A percentile compares a stretch with the other conserved stretches of the same genome.
Evolutionary conservation across 129 eudicot genomes (phyloP).

Genomic region (Sambucus nigra): DNA sequence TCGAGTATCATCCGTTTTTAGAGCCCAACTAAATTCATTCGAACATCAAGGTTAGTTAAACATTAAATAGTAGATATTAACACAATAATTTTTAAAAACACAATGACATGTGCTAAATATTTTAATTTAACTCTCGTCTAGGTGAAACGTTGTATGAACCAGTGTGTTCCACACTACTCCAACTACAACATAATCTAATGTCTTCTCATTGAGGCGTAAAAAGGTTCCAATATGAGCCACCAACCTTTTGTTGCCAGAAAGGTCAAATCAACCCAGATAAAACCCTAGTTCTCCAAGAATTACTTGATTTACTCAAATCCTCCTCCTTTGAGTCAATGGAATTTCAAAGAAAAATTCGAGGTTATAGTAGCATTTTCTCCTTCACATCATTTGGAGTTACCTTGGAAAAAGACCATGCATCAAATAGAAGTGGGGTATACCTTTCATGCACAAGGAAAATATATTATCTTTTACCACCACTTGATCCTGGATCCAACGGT

Average conservation of each 20-base stretch:
- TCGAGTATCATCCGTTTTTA: too few relatives aligned
- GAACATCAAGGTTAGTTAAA: too few relatives aligned
- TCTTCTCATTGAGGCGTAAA: not conserved
- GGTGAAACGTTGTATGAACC: too few relatives aligned
- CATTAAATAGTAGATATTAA: too few relatives aligned
- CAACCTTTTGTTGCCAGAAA: not conserved
- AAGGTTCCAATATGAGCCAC: not conserved
- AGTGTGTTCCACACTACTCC: too few relatives aligned
- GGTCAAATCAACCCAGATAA: not conserved
- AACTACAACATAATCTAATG: too few relatives aligned
- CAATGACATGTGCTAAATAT: too few relatives aligned
- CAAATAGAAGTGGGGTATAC: not conserved
- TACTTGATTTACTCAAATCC: not conserved
- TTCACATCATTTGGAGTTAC: conserved; percentile 3
- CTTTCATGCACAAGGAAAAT: not conserved
- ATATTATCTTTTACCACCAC: not conserved
- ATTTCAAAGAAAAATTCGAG: not conserved
- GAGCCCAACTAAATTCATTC: too few relatives aligned
- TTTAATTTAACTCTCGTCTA: too few relatives aligned
- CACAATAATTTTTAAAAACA: too few relatives aligned
- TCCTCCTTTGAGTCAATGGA: not conserved
- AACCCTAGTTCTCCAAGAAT: not conserved
- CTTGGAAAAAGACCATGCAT: conserved; percentile 1
- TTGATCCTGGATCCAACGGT: not conserved
- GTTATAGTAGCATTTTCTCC: not conserved